Base-by-base conservation (phyloP, 2,329 filamentous ascomycete species). In the Diaporthe longicolla region DNA sequence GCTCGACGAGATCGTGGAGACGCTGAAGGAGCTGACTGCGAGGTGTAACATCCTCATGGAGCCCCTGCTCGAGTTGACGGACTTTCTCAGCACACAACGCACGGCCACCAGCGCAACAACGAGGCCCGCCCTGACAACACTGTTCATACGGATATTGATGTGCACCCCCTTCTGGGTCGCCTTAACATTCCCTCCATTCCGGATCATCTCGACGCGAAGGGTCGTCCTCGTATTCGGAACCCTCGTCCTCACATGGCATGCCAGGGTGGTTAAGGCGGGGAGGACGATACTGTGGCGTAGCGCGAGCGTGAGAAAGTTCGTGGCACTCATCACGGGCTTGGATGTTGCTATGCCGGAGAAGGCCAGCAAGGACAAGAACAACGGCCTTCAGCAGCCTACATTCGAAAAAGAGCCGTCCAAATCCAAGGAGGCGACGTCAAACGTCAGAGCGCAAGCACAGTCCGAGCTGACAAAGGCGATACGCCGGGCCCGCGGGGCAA, bases 1-100 rank as follows among this genome's bases (percentile, higher is more conserved):
- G 68, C 84, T 99, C 70, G 97, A 99, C 82, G 97, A 99, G 84
- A 99, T 99, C 75, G 94, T 99, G 73, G 95, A 98, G 78, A 97
- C 94, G 0, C 85, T 99, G 58, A 95, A 95, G 82, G 92, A 95
- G 77, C 94, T 99, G 78, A 98, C 96, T 0, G 93, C 93, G 7
- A 90, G 97, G 65, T 98, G 97, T 83, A 98, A 98, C 82, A 93
- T 98, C 70, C 86, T 99, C 24, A 88, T 98, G 69, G 95, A 98
- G 79, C 97, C 97, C 3, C 89, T 98, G 72, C 87, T 98, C 58
- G 92, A 94, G 77, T 88, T 98, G 82, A 98, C 95, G 8, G 95
- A 98, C 82, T 98, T 98, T 80, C 88, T 99, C 35, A 97, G 94
- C 75, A 97, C 95, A 0, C 95, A 98, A 82, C 90, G 93, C 72